phyloP scores from a whole-genome alignment of 225 moss, liverwort and hornwort genomes.

The Straminergon stramineum region DNA sequence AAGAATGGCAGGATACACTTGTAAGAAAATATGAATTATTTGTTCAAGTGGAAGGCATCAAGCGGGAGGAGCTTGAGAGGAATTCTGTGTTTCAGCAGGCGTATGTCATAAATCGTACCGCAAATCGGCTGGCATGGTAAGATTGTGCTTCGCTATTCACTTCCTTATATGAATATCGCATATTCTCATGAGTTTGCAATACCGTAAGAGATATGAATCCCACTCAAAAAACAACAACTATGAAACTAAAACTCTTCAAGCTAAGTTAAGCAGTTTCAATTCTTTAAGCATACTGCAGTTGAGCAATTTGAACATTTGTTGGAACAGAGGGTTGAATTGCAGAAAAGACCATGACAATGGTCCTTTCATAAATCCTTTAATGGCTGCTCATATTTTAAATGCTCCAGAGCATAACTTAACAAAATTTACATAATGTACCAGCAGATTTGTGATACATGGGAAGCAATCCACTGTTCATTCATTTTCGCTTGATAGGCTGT shows the following conservation, averaged over 20 bases:
- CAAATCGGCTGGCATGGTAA: slow-evolving; percentile 41
- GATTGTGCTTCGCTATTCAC: not conserved
- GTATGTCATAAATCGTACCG: slow-evolving; percentile 24
- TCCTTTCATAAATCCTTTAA: not conserved
- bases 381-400: not conserved
- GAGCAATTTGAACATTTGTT: not conserved
- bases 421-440: not conserved
- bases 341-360: not conserved
- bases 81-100: not conserved
- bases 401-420: not conserved
- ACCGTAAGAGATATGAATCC: not conserved
- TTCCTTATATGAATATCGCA: not conserved
- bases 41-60: slow-evolving; percentile 21
- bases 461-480: not conserved
- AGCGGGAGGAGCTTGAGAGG: slow-evolving; percentile 1
- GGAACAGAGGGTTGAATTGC: not conserved
- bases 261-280: not conserved
- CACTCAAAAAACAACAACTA: not conserved
- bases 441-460: not conserved
- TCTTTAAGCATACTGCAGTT: not conserved
- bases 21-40: not conserved
- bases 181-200: not conserved
- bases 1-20: slow-evolving; percentile 25
- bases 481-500: not conserved
- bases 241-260: not conserved